Evolutionary conservation across 345 rosid genomes (phyloP).

Genomic region (Sapria himalayana): DNA sequence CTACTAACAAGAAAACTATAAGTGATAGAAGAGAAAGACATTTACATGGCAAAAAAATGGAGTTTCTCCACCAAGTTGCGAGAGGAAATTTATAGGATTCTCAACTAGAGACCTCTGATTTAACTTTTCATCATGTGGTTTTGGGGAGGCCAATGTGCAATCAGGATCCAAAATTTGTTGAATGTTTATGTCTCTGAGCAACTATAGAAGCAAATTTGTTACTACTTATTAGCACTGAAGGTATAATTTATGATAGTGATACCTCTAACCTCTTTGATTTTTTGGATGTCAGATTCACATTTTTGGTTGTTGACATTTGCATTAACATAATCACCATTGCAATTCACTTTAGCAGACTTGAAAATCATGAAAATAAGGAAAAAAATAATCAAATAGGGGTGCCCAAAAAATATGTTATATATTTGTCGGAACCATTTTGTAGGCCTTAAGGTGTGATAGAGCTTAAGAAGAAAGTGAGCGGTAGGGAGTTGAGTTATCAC

Average conservation of each 20-base stretch:
- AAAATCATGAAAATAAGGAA: neutral
- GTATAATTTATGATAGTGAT: neutral
- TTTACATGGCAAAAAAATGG: neutral
- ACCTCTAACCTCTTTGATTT: neutral
- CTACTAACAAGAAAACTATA: too few species aligned
- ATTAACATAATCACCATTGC: neutral
- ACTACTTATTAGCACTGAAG: neutral
- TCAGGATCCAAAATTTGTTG: neutral
- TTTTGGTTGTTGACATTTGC: neutral
- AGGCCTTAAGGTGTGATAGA: neutral
- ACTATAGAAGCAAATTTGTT: neutral
- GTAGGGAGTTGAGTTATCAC: neutral
- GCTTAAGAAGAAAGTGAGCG: neutral
- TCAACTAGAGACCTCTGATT: neutral
- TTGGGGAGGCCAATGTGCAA: neutral
- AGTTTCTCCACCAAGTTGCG: neutral
- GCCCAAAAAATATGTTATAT: neutral
- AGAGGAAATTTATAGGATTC: neutral
- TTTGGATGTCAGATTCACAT: neutral
- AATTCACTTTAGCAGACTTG: neutral
- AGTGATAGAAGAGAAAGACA: neutral
- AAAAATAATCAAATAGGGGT: neutral
- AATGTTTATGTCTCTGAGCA: neutral
- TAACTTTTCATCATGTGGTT: neutral
- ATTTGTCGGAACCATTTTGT: too few species aligned